Evolutionary conservation across 192 early-diverging fungal genomes (phyloP).

Genomic region (Mortierella claussenii): DNA sequence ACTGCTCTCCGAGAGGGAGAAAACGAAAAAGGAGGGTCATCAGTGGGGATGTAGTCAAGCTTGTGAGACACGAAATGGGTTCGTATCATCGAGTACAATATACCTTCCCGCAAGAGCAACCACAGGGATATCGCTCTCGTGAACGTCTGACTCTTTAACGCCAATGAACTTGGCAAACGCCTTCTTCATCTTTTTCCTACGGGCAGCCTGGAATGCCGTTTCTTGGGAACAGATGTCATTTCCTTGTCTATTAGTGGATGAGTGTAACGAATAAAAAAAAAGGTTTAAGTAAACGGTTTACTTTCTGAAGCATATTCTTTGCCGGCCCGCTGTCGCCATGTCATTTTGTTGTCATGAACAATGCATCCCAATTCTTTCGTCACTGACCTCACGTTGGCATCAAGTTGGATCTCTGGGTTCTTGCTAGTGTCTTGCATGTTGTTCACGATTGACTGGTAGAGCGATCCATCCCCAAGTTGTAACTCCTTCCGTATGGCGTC

Average conservation of each 20-base stretch:
- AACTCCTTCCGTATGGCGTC: constrained; percentile 37
- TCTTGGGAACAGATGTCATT: constrained; percentile 60
- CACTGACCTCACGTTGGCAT: constrained; percentile 53
- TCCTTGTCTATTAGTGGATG: constrained; percentile 26
- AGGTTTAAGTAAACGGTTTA: constrained; percentile 8
- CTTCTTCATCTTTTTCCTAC: constrained; percentile 61
- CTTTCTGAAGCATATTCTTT: constrained; percentile 24
- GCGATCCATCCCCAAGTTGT: constrained; percentile 49
- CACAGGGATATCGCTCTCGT: constrained; percentile 74
- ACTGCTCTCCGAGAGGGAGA: constrained; percentile 39
- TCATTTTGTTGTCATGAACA: neutral
- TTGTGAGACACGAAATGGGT: too few relatives aligned
- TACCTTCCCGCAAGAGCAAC: constrained; percentile 76
- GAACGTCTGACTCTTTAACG: constrained; percentile 68
- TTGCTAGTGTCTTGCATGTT: constrained; percentile 43
- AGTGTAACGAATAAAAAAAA: neutral
- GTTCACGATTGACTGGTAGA: constrained; percentile 43
- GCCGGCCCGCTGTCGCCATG: constrained; percentile 13
- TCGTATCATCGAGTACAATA: too few relatives aligned
- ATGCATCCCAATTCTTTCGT: too few relatives aligned
- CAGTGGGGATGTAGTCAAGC: too few relatives aligned
- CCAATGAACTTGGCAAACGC: constrained; percentile 83
- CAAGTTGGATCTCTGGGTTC: constrained; percentile 58
- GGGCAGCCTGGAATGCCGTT: constrained; percentile 54
- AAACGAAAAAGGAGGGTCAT: too few relatives aligned